Evolutionary conservation across 371 early-diverging fungal species (phyloP).

Genomic region (Actinomortierella wolfii): DNA sequence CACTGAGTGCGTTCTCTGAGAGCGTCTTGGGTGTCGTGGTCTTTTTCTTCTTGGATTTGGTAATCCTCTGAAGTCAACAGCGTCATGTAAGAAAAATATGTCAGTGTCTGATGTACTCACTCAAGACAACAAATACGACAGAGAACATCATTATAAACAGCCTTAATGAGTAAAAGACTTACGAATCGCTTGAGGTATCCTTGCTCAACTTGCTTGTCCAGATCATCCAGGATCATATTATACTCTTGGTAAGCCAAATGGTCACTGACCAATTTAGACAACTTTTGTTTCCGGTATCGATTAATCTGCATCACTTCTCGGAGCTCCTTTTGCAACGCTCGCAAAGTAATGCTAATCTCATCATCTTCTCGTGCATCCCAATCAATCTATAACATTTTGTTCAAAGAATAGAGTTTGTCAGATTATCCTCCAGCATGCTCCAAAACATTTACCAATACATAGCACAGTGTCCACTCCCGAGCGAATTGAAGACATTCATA

Average conservation of each 20-base stretch:
- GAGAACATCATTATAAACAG: constrained; percentile 1
- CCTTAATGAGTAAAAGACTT: constrained; percentile 35
- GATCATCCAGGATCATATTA: constrained; percentile 81
- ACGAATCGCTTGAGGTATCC: constrained; percentile 85
- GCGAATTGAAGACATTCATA: constrained; percentile 36
- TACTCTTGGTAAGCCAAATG: constrained; percentile 90
- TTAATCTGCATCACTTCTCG: constrained; percentile 75
- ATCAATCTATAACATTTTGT: constrained; percentile 54
- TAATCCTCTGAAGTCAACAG: constrained; percentile 58
- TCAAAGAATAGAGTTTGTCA: too few species aligned
- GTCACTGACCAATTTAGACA: constrained; percentile 70
- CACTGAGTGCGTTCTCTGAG: constrained; percentile 52
- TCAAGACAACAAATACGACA: background rate
- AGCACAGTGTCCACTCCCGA: too few species aligned
- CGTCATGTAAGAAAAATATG: background rate
- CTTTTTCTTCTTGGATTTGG: constrained; percentile 79
- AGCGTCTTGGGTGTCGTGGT: constrained; percentile 58
- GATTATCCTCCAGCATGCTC: too few species aligned
- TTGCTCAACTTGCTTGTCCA: constrained; percentile 86
- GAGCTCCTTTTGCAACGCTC: constrained; percentile 70
- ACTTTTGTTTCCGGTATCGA: constrained; percentile 62
- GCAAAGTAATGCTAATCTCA: constrained; percentile 77
- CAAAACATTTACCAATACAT: too few species aligned
- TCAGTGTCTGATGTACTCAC: background rate
- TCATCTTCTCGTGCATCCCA: constrained; percentile 81